phyloP scores from a whole-genome alignment of 768 basidiomycete species.

The Phanerodontia chrysosporium region DNA sequence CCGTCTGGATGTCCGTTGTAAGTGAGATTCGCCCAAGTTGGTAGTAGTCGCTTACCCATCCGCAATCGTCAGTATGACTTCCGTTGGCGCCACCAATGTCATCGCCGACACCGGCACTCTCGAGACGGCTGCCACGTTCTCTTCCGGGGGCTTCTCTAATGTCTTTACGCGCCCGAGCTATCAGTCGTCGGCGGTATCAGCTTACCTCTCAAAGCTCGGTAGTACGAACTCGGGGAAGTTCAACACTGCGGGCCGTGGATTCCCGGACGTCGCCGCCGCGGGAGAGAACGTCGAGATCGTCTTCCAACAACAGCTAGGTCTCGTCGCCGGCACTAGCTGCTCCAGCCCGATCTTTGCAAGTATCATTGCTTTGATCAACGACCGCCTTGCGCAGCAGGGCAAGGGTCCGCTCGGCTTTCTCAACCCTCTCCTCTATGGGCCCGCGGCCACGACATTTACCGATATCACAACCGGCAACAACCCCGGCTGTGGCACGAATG shows the following conservation, averaged over 20 bases:
- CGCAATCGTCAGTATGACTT: constrained; percentile 25
- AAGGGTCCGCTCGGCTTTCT: constrained; percentile 30
- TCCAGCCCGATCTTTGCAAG: constrained; percentile 31
- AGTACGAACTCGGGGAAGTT: constrained; percentile 27
- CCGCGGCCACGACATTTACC: constrained; percentile 23
- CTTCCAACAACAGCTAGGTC: constrained; percentile 10
- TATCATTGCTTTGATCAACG: constrained; percentile 32
- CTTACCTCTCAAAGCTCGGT: constrained; percentile 32
- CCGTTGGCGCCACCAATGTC: constrained; percentile 33
- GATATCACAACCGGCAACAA: constrained; percentile 31
- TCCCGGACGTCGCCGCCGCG: constrained; percentile 45
- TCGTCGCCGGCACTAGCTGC: constrained; percentile 29
- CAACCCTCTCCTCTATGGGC: constrained; percentile 32
- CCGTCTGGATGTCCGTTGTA: constrained; percentile 33
- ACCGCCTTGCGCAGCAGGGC: constrained; percentile 25
- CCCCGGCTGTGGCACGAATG: constrained; percentile 29
- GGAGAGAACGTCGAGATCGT: constrained; percentile 30
- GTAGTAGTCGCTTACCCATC: background rate
- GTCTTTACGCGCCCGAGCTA: constrained; percentile 30
- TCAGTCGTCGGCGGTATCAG: constrained; percentile 34
- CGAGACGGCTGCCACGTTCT: constrained; percentile 29
- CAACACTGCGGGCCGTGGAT: constrained; percentile 36
- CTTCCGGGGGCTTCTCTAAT: constrained; percentile 34
- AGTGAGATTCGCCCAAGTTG: background rate
- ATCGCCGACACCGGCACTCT: constrained; percentile 30